Conservation (phyloP, 805 yeast genomes). For the Wickerhamiella qilinensis region DNA sequence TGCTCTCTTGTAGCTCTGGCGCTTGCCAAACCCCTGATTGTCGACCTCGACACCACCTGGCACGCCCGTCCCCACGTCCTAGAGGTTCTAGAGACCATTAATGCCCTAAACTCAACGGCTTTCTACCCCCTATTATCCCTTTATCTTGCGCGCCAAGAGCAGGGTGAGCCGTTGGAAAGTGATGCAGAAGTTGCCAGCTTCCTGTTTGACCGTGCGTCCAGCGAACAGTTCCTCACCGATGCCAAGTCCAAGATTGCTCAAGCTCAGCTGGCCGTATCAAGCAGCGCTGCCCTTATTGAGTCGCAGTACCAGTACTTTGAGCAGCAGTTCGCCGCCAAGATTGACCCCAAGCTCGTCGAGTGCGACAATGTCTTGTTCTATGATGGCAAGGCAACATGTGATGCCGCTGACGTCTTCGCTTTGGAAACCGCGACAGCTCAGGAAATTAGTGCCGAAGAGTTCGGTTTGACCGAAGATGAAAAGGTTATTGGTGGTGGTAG, state of each 20-base stretch:
- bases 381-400: constrained; percentile 42
- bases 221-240: constrained; percentile 8
- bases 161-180: constrained; percentile 4
- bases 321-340: constrained; percentile 20
- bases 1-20: constrained; percentile 1
- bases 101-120: constrained; percentile 18
- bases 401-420: constrained; percentile 63
- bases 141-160: constrained; percentile 7
- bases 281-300: constrained; percentile 44
- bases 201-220: constrained; percentile 11
- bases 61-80: constrained; percentile 2
- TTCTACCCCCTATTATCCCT: constrained; percentile 22
- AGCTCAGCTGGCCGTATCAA: constrained; percentile 31
- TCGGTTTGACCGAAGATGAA: constrained; percentile 33
- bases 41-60: constrained; percentile 8
- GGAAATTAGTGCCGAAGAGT: constrained; percentile 13
- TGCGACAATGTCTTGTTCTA: constrained; percentile 34
- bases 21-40: constrained; percentile 4
- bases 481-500: constrained; percentile 38
- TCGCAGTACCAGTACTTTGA: constrained; percentile 43
- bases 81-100: constrained; percentile 18
- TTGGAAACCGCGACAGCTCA: constrained; percentile 33
- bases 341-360: constrained; percentile 20
- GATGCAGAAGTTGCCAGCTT: constrained; percentile 10
- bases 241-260: constrained; percentile 19